Evolutionary conservation across 352 stramenopile genomes (phyloP).

Genomic region (Phytophthora aleatoria): DNA sequence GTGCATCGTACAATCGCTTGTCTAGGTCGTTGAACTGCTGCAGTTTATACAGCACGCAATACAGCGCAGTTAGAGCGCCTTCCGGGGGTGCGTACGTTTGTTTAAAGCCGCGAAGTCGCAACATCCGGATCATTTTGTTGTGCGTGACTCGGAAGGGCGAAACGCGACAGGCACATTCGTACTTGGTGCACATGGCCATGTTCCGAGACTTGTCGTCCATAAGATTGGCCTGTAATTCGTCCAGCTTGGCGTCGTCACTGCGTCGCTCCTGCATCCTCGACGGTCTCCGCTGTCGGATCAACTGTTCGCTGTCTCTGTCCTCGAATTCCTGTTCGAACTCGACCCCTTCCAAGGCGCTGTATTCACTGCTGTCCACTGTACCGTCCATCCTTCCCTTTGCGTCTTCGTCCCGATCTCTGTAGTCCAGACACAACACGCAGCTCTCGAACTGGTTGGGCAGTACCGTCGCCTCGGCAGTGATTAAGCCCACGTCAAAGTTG

Average conservation of each 20-base stretch:
- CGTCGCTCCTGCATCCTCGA: conserved; percentile 8
- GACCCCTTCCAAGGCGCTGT: conserved; percentile 21
- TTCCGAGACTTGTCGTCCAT: conserved; percentile 73
- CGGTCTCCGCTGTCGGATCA: conserved; percentile 22
- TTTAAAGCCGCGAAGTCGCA: conserved; percentile 52
- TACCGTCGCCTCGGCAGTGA: conserved; percentile 37
- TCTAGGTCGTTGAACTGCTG: conserved; percentile 81
- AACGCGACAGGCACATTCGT: conserved; percentile 77
- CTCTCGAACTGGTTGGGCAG: conserved; percentile 47
- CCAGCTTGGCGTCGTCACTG: conserved; percentile 31
- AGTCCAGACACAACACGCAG: conserved; percentile 66
- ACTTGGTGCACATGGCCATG: conserved; percentile 67
- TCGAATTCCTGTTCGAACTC: conserved; percentile 25
- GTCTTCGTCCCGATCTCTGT: conserved; percentile 26
- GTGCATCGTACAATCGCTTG: conserved; percentile 63
- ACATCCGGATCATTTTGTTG: conserved; percentile 67
- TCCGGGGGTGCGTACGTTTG: conserved; percentile 50
- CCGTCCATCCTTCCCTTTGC: conserved; percentile 6
- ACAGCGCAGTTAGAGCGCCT: conserved; percentile 52
- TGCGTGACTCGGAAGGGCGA: conserved; percentile 61
- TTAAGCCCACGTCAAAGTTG: conserved; percentile 80
- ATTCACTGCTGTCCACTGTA: conserved; percentile 31
- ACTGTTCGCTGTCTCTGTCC: conserved; percentile 12
- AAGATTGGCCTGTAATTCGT: conserved; percentile 73
- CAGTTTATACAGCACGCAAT: conserved; percentile 64